These are phyloP conservation scores for Podaxis sp. DNA, from an alignment of 768 basidiomycete genomes.

Conservation along the genomic window DNA sequence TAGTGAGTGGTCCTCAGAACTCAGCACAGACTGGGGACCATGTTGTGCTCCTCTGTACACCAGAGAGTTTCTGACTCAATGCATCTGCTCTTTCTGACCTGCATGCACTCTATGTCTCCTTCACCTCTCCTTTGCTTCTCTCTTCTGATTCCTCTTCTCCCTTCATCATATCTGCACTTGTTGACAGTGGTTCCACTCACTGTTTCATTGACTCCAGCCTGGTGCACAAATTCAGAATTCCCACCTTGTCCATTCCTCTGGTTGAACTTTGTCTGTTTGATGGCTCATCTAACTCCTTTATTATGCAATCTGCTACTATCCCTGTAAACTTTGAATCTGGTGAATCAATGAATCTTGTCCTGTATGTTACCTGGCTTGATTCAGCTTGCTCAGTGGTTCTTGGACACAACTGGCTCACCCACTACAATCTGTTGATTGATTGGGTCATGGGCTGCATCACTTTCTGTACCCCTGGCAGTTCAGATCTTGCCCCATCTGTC, in stretches of 20 bases:
- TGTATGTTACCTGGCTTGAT: no score
- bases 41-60: no score
- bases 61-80: no score
- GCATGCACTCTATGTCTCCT: neutral
- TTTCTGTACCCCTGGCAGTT: no score
- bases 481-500: no score
- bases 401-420: no score
- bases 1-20: neutral
- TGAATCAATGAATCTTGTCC: no score
- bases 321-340: no score
- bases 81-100: no score
- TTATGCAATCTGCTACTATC: neutral
- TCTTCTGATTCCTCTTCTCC: neutral
- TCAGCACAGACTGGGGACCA: neutral
- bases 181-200: neutral
- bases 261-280: constrained; percentile 9
- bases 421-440: no score
- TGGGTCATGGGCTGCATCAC: no score
- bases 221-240: neutral
- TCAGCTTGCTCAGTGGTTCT: no score
- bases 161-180: neutral
- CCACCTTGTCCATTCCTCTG: neutral
- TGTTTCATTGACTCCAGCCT: neutral
- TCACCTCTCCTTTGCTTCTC: neutral
- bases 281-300: constrained; percentile 1